phyloP scores from a whole-genome alignment of 2,329 filamentous ascomycete genomes.

The Scedosporium minutisporum region DNA sequence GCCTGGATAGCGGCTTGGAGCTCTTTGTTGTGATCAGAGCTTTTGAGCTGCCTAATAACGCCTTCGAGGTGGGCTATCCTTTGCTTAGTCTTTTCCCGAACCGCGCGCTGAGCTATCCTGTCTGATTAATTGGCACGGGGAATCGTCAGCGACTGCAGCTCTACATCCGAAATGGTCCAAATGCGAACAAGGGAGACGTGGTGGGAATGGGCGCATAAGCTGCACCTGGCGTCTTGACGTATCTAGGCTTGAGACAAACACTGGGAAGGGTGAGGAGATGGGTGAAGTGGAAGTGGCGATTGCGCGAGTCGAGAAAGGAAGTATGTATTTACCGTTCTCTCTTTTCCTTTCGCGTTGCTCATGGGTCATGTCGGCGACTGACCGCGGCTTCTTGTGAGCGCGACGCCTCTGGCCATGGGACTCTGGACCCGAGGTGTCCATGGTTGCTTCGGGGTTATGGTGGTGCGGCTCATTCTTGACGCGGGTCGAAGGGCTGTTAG shows the following conservation, averaged over 20 bases:
- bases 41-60: constrained; percentile 65
- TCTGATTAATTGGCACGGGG: constrained; percentile 8
- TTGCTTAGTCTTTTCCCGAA: constrained; percentile 56
- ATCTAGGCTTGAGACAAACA: too few relatives aligned
- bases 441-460: neutral
- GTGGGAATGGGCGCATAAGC: constrained; percentile 1
- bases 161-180: neutral
- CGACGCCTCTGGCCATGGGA: neutral
- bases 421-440: neutral
- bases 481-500: neutral
- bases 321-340: constrained; percentile 38
- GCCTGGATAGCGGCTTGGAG: constrained; percentile 65
- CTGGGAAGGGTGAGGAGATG: neutral
- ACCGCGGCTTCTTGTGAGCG: constrained; percentile 3
- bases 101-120: constrained; percentile 78
- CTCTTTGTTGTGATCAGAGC: constrained; percentile 58
- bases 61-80: constrained; percentile 33
- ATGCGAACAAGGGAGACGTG: neutral
- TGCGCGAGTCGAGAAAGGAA: neutral
- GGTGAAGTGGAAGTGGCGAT: neutral
- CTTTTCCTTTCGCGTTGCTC: constrained; percentile 64
- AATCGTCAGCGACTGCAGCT: neutral
- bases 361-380: constrained; percentile 55
- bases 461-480: constrained; percentile 1
- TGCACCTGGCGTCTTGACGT: neutral